Evolutionary conservation across 2,329 filamentous ascomycete genomes (phyloP), one percentile per base, ranked within the genome.

Genomic region (Colletotrichum limetticola): DNA sequence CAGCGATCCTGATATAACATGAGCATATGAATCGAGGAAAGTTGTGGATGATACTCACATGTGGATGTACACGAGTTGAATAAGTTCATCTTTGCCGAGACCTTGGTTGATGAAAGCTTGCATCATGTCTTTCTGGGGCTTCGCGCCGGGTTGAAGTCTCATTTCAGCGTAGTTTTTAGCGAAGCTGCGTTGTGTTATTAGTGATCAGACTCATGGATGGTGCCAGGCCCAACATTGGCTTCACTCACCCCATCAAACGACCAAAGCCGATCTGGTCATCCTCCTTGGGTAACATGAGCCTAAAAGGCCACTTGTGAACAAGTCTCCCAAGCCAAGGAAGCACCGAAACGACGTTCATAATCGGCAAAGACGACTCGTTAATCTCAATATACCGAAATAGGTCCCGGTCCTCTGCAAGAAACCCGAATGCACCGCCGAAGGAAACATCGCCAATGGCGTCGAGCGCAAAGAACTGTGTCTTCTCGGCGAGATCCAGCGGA

Each of bases 361-460:
- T 79, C 0, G 85, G 85, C 7, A 88, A 78, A 63, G 83, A 82
- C 42, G 81, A 79, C 55, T 82, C 79, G 49, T 81, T 84, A 26
- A 86, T 85, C 68, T 83, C 78, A 61, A 87, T 81, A 75, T 88
- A 84, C 35, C 78, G 77, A 46, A 86, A 85, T 0, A 87, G 75
- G 70, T 91, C 88, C 22, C 82, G 77, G 72, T 90, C 86, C 7
- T 84, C 80, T 26, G 81, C 80, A 16, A 91, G 81, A 75, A 86
- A 86, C 4, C 88, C 88, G 73, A 89, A 89, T 0, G 87, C 76
- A 14, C 83, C 77, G 7, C 88, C 88, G n/a, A 89, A 85, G 0
- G 86, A 86, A 26, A 90, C 79, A 49, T 88, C 83, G 14, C 85
- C 86, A 55, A 90, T 87, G 2, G 87, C 86, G 68, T 91, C 89